Percentiles rank a stretch among this genome's conserved stretches.
Evolutionary conservation across 2,329 filamentous ascomycete genomes (phyloP).

Genomic region (Colletotrichum cereale): DNA sequence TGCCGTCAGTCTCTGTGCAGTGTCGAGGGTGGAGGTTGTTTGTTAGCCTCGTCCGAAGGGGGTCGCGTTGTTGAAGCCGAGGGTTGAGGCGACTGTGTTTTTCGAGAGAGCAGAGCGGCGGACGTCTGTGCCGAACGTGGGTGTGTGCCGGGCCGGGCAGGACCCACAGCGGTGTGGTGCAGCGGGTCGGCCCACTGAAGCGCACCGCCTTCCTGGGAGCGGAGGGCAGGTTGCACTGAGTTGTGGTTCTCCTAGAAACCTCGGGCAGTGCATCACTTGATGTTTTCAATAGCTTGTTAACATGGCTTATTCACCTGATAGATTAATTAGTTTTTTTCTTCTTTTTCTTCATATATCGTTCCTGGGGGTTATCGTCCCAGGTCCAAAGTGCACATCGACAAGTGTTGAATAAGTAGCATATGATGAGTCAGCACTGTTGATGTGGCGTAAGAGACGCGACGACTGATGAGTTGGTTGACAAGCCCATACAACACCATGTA

Average conservation of each 20-base stretch:
- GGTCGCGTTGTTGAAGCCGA: background rate
- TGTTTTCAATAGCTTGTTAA: no score
- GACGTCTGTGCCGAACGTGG: conserved; percentile 11
- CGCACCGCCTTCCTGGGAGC: background rate
- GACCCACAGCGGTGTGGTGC: conserved; percentile 18
- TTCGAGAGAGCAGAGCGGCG: background rate
- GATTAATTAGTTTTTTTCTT: no score
- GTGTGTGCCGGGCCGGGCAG: conserved; percentile 13
- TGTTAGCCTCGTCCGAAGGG: background rate
- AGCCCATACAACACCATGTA: no score
- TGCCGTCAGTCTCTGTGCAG: background rate
- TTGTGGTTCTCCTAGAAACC: background rate
- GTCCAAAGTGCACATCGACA: no score
- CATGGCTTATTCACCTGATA: no score
- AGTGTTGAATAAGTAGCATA: no score
- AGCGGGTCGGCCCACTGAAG: conserved; percentile 23
- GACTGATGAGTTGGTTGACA: background rate
- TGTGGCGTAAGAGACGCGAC: no score
- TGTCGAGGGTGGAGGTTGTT: background rate
- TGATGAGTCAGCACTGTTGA: no score
- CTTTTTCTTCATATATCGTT: no score
- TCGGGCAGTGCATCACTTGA: background rate
- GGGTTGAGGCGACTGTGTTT: conserved; percentile 30
- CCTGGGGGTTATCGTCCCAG: no score
- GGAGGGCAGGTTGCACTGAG: background rate